phyloP scores from a whole-genome alignment of 805 yeast species.

The Ogataea neopini region DNA sequence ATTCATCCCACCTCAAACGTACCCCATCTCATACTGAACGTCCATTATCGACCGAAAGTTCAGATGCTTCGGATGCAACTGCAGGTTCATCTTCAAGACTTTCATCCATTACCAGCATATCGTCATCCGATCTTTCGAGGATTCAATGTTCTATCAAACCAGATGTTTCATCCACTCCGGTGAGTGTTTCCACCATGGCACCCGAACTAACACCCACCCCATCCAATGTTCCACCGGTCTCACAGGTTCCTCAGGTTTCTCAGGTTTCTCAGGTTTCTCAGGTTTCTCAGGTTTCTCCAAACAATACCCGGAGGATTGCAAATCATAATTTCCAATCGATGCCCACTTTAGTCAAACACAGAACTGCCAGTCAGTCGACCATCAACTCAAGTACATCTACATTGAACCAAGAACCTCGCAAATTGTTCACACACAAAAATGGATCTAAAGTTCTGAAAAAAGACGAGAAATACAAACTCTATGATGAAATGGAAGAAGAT shows the following conservation, averaged over 20 bases:
- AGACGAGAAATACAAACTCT: constrained; percentile 30
- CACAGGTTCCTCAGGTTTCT: no score
- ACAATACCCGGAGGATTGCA: constrained; percentile 5
- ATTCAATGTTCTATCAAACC: constrained; percentile 9
- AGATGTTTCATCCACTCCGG: not conserved
- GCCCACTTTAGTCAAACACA: constrained; percentile 16
- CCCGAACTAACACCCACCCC: not conserved
- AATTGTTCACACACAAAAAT: constrained; percentile 8
- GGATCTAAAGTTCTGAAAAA: constrained; percentile 22
- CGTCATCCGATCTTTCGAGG: constrained; percentile 22
- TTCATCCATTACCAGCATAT: constrained; percentile 28
- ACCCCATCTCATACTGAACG: constrained; percentile 3
- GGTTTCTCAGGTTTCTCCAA: not conserved
- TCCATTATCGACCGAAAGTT: constrained; percentile 23
- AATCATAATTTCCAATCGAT: constrained; percentile 19
- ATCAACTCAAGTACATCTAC: constrained; percentile 14
- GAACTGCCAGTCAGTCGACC: constrained; percentile 14
- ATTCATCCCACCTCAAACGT: not conserved
- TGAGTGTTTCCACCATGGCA: not conserved
- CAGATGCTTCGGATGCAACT: constrained; percentile 23
- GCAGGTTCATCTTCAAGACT: constrained; percentile 22
- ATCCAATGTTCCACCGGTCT: not conserved
- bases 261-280: no score
- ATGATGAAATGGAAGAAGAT: constrained; percentile 35
- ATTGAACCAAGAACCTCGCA: constrained; percentile 8